Evolutionary conservation across 495 filamentous ascomycete species (phyloP).

Genomic region (Peziza echinospora): DNA sequence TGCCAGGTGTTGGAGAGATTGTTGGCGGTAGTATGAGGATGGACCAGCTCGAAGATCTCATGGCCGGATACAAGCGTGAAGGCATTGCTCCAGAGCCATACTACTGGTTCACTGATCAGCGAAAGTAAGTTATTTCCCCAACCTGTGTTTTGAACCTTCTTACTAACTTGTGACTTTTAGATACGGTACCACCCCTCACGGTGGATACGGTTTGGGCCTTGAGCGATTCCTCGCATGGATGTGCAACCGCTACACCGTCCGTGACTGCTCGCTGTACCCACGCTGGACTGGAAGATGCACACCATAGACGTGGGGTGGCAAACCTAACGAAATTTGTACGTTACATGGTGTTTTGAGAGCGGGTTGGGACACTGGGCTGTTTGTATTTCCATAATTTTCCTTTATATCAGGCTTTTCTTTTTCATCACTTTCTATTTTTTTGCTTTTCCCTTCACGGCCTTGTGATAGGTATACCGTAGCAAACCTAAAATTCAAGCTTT

Average conservation of each 20-base stretch:
- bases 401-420: too few relatives aligned
- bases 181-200: slow-evolving; percentile 85
- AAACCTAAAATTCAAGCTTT: too few relatives aligned
- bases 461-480: too few relatives aligned
- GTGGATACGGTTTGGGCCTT: slow-evolving; percentile 84
- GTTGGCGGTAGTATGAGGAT: slow-evolving; percentile 96
- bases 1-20: slow-evolving; percentile 94
- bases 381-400: slow-evolving; percentile 1
- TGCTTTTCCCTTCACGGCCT: neutral
- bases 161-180: slow-evolving; percentile 24
- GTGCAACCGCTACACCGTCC: slow-evolving; percentile 74
- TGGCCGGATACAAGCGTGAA: slow-evolving; percentile 70
- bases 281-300: slow-evolving; percentile 87
- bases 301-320: too few relatives aligned
- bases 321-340: too few relatives aligned
- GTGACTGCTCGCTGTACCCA: slow-evolving; percentile 77
- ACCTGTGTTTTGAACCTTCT: slow-evolving; percentile 1
- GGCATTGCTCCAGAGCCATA: slow-evolving; percentile 70
- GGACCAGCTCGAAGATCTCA: slow-evolving; percentile 74
- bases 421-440: neutral
- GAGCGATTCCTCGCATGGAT: slow-evolving; percentile 96
- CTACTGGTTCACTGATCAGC: slow-evolving; percentile 98
- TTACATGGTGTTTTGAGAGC: too few relatives aligned
- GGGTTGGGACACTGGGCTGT: slow-evolving; percentile 1
- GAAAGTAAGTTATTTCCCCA: slow-evolving; percentile 47